A percentile compares a stretch with the other conserved stretches of the same genome.
phyloP scores from a whole-genome alignment of 2,329 filamentous ascomycete species.

The Curvularia sp. region DNA sequence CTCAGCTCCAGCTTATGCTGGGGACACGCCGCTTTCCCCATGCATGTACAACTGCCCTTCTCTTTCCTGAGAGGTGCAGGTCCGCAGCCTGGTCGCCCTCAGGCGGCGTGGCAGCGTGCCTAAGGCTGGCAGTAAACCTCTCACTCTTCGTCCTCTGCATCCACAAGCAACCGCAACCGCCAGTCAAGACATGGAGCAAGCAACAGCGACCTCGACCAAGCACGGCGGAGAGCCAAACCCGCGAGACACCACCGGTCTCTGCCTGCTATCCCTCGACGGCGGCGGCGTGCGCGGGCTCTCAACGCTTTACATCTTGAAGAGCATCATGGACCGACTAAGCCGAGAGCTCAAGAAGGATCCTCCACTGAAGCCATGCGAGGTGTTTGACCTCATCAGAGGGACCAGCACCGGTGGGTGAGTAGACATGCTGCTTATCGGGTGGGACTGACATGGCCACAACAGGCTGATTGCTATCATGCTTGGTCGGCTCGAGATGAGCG shows the following conservation, averaged over 20 bases:
- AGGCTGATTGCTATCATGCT: constrained; percentile 32
- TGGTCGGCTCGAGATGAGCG: constrained; percentile 26
- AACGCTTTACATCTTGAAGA: constrained; percentile 28
- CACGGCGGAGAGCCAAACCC: constrained; percentile 17
- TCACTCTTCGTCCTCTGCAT: too few relatives aligned
- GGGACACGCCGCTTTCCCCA: too few relatives aligned
- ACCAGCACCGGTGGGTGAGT: constrained; percentile 32
- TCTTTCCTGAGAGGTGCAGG: too few relatives aligned
- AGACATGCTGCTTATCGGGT: too few relatives aligned
- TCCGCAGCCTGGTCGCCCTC: too few relatives aligned
- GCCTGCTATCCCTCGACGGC: constrained; percentile 31
- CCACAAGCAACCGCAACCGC: too few relatives aligned
- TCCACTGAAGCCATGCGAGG: constrained; percentile 22
- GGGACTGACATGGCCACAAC: not conserved
- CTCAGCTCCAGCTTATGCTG: too few relatives aligned
- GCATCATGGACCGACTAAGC: constrained; percentile 26
- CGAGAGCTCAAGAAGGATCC: constrained; percentile 1
- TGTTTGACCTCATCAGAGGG: constrained; percentile 33
- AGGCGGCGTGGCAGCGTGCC: too few relatives aligned
- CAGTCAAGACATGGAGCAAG: too few relatives aligned
- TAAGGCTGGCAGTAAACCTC: too few relatives aligned
- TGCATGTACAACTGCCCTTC: too few relatives aligned
- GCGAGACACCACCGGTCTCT: constrained; percentile 17
- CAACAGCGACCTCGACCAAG: too few relatives aligned
- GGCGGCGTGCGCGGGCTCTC: constrained; percentile 40